phyloP scores from a whole-genome alignment of 1,284 basidiomycete genomes.

The Trichosporon faecale region DNA sequence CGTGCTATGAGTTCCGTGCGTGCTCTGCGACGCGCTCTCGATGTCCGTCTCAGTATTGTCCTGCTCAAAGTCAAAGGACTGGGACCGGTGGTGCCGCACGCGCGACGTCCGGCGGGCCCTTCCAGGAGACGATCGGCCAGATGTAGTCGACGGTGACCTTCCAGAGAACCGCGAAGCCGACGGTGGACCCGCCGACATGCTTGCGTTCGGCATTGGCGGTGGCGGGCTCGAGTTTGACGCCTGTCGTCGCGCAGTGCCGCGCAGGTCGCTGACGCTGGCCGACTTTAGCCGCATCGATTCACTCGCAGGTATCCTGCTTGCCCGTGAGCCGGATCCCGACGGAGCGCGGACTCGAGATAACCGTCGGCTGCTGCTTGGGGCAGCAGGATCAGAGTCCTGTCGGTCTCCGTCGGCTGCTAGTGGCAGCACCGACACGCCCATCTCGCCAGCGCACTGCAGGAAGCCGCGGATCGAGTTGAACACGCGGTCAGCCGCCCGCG shows the following conservation, averaged over 20 bases:
- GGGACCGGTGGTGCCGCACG: conserved; percentile 5
- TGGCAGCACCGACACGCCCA: conserved; percentile 60
- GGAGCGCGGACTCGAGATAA: neutral
- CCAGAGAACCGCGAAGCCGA: conserved; percentile 22
- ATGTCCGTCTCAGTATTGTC: neutral
- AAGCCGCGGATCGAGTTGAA: conserved; percentile 54
- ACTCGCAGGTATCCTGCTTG: neutral
- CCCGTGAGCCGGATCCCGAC: neutral
- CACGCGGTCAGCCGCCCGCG: conserved; percentile 52
- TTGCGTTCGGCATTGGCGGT: conserved; percentile 26
- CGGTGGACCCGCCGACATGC: conserved; percentile 18
- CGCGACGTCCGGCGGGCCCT: conserved; percentile 5
- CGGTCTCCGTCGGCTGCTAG: neutral
- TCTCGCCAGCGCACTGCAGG: conserved; percentile 68
- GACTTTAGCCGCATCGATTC: conserved; percentile 38
- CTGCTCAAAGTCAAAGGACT: conserved; percentile 17
- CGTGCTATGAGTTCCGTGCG: conserved; percentile 4
- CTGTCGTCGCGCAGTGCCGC: conserved; percentile 47
- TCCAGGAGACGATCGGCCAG: conserved; percentile 32
- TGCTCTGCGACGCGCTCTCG: conserved; percentile 15
- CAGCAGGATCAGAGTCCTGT: neutral
- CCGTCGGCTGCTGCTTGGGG: neutral
- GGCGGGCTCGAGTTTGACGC: conserved; percentile 38
- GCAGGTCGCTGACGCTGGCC: conserved; percentile 60
- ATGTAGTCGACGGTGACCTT: conserved; percentile 5